Percentiles rank a stretch among this genome's conserved stretches.
phyloP scores from a whole-genome alignment of 352 stramenopile species.

The Blastocystis sp. region DNA sequence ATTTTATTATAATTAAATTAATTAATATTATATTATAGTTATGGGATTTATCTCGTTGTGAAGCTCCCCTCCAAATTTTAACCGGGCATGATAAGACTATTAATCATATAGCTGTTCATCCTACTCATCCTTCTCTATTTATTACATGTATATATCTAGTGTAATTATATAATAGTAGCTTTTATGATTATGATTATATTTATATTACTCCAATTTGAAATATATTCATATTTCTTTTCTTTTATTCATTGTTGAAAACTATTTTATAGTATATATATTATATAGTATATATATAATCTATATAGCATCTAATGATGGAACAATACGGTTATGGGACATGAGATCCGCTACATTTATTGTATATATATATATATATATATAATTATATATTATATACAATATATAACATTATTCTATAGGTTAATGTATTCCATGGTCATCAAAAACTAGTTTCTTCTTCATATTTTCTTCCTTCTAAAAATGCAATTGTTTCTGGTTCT shows the following conservation, averaged over 20 bases:
- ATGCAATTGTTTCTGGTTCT: conserved; percentile 14
- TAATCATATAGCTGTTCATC: conserved; percentile 13
- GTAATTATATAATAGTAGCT: not conserved
- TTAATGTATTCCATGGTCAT: conserved; percentile 30
- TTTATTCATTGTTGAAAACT: no score
- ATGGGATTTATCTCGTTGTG: no score
- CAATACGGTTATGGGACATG: conserved; percentile 34
- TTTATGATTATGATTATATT: no score
- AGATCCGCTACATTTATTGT: conserved; percentile 24
- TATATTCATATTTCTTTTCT: no score
- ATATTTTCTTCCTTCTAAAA: conserved; percentile 14
- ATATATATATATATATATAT: not conserved
- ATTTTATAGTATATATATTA: no score
- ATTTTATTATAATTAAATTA: no score
- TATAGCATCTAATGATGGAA: conserved; percentile 30
- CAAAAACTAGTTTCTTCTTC: conserved; percentile 13
- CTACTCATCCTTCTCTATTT: conserved; percentile 9
- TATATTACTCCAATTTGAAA: no score
- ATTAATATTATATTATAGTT: no score
- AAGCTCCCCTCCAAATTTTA: conserved; percentile 12
- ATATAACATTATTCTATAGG: no score
- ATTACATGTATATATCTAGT: not conserved
- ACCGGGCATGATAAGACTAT: conserved; percentile 25
- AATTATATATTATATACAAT: no score
- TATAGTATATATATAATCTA: no score